phyloP scores from a whole-genome alignment of 306 rosid species.

The Lotus japonicus region DNA sequence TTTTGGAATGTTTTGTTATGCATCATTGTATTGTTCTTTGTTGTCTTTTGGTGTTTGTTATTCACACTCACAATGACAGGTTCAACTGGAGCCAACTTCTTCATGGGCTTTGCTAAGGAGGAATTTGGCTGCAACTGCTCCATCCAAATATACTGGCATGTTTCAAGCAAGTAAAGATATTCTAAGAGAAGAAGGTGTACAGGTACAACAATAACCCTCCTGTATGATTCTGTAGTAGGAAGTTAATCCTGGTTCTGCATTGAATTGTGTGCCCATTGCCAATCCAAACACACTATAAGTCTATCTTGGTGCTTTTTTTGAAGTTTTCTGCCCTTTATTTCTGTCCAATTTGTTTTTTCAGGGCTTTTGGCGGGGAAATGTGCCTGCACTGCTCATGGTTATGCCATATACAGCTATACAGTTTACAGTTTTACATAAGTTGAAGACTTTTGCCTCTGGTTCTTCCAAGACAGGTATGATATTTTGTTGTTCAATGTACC shows the following conservation, averaged over 20 bases:
- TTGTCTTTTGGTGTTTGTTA: neutral
- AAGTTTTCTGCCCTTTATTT: neutral
- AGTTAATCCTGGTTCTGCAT: too few species aligned
- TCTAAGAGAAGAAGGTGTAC: slow-evolving; percentile 85
- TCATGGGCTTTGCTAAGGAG: slow-evolving; percentile 64
- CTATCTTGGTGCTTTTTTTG: neutral
- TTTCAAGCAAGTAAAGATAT: slow-evolving; percentile 88
- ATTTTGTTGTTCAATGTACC: neutral
- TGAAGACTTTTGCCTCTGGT: slow-evolving; percentile 84
- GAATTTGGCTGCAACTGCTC: slow-evolving; percentile 34
- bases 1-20: neutral
- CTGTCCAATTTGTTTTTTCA: slow-evolving; percentile 17
- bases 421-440: slow-evolving; percentile 73
- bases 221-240: too few species aligned
- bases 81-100: slow-evolving; percentile 87
- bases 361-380: slow-evolving; percentile 99
- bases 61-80: slow-evolving; percentile 49
- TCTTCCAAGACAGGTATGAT: slow-evolving; percentile 71
- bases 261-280: too few species aligned
- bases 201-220: slow-evolving; percentile 38
- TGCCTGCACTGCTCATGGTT: slow-evolving; percentile 95
- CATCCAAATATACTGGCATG: slow-evolving; percentile 89
- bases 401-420: slow-evolving; percentile 97
- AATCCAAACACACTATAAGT: neutral
- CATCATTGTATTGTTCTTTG: neutral